Evolutionary conservation across 495 filamentous ascomycete species (phyloP).

Genomic region (Talaromyces trachyspermus): DNA sequence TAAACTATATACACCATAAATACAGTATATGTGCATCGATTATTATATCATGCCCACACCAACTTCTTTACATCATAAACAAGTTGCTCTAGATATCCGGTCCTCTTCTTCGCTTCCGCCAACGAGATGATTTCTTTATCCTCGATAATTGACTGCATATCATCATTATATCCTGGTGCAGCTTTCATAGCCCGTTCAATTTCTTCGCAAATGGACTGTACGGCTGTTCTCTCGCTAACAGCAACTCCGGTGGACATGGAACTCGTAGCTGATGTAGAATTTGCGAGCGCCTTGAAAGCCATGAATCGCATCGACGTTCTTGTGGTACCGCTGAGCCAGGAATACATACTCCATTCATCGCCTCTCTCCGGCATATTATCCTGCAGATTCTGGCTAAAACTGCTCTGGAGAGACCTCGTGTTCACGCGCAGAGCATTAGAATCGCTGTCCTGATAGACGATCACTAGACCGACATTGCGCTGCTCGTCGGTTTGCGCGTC

Average conservation of each 20-base stretch:
- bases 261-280: constrained; percentile 33
- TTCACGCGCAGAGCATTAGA: constrained; percentile 68
- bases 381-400: constrained; percentile 22
- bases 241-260: constrained; percentile 14
- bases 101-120: constrained; percentile 79
- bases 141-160: constrained; percentile 41
- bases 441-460: constrained; percentile 64
- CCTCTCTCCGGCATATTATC: constrained; percentile 19
- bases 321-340: constrained; percentile 32
- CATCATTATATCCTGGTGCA: constrained; percentile 10
- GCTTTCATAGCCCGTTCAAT: constrained; percentile 40
- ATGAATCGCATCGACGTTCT: constrained; percentile 35
- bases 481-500: constrained; percentile 62
- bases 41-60: constrained; percentile 66
- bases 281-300: constrained; percentile 47
- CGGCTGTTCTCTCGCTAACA: constrained; percentile 61
- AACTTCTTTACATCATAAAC: constrained; percentile 84
- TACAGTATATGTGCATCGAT: neutral
- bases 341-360: constrained; percentile 31
- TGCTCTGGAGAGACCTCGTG: constrained; percentile 69
- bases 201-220: constrained; percentile 60
- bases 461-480: constrained; percentile 73
- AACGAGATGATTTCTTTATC: constrained; percentile 72
- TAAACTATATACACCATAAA: constrained; percentile 1
- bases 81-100: constrained; percentile 75